Base-by-base conservation (phyloP, 106 monocot genomes). In the Posidonia australis region DNA sequence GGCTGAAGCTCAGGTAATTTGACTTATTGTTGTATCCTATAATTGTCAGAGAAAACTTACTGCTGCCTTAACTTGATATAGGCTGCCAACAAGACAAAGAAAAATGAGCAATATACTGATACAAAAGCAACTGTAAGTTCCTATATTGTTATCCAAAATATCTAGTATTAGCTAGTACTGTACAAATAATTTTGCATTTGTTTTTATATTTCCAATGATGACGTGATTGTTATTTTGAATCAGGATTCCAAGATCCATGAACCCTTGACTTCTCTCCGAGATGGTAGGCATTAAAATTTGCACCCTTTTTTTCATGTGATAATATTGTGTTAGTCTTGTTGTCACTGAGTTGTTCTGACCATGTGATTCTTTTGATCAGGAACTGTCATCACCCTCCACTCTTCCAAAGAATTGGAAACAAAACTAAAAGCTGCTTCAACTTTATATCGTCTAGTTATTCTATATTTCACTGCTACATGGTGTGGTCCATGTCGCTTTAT, bases 401-500 rank as follows among this genome's bases (percentile, higher is more conserved):
- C 84, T 2, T 69, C 81, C 0, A 45, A 28, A 18, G 93, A 94
- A 69, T 64, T 86, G 44, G 72, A 81, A 42, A 78, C 63, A 2
- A 89, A 83, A 61, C 51, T 94, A 20, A 79, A 63, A 31, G 81
- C 84, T 20, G 89, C 85, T 3, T 69, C 76, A 27, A 74, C 17
- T 20, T 52, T 77, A 46, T 76, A 74, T 25, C 70, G 86, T 52
- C 45, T 89, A 14, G 54, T 60, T 6, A 70, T 94, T 54, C 74
- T 94, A 5, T 94, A 90, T 68, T 90, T 90, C 48, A 85, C 85
- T 55, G 82, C 90, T 46, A 69, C 85, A 13, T 90, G 90, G 90
- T 90, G 90, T 28, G 80, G 73, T 28, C 90, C 90, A 18, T 90
- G 90, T 70, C 90, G 82, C 13, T 30, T 66, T 28, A 83, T 90